Evolutionary conservation across 352 stramenopile species (phyloP).

Genomic region (Globisporangium nunn): DNA sequence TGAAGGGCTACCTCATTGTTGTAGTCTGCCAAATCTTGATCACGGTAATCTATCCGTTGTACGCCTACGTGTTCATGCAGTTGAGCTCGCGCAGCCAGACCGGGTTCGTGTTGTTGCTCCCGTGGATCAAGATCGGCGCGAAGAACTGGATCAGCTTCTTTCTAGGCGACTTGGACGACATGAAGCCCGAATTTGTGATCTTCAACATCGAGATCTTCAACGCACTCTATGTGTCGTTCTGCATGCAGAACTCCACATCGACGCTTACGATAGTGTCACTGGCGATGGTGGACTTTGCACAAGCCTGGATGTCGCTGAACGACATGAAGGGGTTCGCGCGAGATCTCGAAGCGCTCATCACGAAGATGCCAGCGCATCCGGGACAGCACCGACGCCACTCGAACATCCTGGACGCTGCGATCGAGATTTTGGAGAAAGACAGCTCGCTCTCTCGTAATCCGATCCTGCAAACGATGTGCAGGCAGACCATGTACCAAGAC

Average conservation of each 20-base stretch:
- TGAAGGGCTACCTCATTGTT: background rate
- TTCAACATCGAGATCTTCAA: slow-evolving; percentile 56
- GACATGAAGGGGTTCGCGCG: slow-evolving; percentile 15
- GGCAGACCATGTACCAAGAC: background rate
- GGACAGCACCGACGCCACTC: background rate
- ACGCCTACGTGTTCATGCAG: slow-evolving; percentile 21
- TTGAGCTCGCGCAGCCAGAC: slow-evolving; percentile 8
- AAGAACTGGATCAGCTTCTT: slow-evolving; percentile 9
- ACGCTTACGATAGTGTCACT: slow-evolving; percentile 19
- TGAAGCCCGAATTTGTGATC: slow-evolving; percentile 35
- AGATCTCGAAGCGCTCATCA: background rate
- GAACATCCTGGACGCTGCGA: slow-evolving; percentile 2
- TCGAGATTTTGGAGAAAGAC: slow-evolving; percentile 4
- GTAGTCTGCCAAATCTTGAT: slow-evolving; percentile 8
- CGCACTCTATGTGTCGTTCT: slow-evolving; percentile 33
- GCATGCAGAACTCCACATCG: slow-evolving; percentile 25
- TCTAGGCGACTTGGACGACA: slow-evolving; percentile 12
- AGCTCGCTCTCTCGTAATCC: background rate
- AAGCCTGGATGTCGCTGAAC: slow-evolving; percentile 26
- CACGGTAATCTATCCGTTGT: slow-evolving; percentile 24
- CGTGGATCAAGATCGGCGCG: slow-evolving; percentile 19
- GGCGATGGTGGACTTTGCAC: slow-evolving; percentile 24
- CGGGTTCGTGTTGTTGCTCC: slow-evolving; percentile 20
- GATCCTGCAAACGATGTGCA: background rate
- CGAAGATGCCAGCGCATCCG: background rate